A percentile compares a stretch with the other conserved stretches of the same genome.
phyloP scores from a whole-genome alignment of 139 green algal species.

The Chlorella sp. region DNA sequence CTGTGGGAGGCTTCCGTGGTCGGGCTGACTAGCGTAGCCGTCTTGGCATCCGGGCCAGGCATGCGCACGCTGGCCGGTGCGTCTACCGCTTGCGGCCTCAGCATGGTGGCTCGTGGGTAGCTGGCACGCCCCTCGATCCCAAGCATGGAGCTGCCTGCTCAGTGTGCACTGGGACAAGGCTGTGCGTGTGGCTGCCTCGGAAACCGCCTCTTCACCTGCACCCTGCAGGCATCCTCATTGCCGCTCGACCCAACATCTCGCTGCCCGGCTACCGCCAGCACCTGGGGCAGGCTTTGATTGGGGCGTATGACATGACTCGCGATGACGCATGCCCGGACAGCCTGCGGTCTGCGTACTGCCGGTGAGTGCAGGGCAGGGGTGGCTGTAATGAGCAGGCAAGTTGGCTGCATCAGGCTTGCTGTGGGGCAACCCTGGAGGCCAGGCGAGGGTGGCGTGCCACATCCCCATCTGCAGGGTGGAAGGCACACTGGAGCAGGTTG shows the following conservation, averaged over 20 bases:
- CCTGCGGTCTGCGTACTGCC: neutral
- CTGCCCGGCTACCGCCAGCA: conserved; percentile 11
- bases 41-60: neutral
- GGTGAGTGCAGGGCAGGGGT: neutral
- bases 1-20: neutral
- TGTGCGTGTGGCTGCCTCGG: too few species aligned
- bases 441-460: too few species aligned
- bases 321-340: neutral
- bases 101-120: too few species aligned
- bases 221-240: neutral
- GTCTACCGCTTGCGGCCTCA: too few species aligned
- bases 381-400: neutral
- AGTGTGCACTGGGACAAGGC: too few species aligned
- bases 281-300: neutral
- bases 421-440: too few species aligned
- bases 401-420: too few species aligned
- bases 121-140: too few species aligned
- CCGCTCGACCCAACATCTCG: neutral
- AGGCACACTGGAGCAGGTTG: too few species aligned
- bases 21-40: neutral
- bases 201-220: too few species aligned
- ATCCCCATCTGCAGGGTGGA: too few species aligned
- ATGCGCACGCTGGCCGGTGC: neutral
- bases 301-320: neutral
- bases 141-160: too few species aligned